Base-by-base conservation (phyloP, 2,329 filamentous ascomycete species). In the Calonectria pteridis region DNA sequence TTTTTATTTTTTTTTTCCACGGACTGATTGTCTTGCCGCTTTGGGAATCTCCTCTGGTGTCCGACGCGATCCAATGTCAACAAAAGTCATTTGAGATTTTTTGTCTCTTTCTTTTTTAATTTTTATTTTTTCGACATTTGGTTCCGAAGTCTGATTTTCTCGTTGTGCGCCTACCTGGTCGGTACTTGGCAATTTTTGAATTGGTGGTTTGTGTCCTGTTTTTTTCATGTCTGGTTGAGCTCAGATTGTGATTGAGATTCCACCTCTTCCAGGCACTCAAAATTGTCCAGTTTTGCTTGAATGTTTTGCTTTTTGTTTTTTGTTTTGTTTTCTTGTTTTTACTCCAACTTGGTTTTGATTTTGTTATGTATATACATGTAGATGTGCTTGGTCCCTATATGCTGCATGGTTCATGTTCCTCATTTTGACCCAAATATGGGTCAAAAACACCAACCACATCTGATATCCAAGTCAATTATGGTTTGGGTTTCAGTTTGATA, bases 1-100 rank as follows among this genome's bases (percentile, higher is more conserved):
- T 55, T 14, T 40, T 26, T 33, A 67, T 63, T 31, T 69, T 63
- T 23, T 69, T 62, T 53, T 37, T 46, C 53, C n/a, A n/a, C n/a
- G n/a, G 31, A 50, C 53, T 63, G 67, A 69, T 69, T 69, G 43
- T 29, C 13, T 43, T 43, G 26, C 67, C 67, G 43, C 55, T 63
- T 65, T 71, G 14, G 68, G 68, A 66, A 28, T 26, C 4, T 20
- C 35, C 13, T 31, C n/a, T 43, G 23, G 40, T 37, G 28, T 20
- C 16, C 20, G 7, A 26, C 28, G n/a, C 35, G 23, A 18, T 31
- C 28, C 23, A 35, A 37, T 16, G n/a, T 26, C 33, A 35, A 26
- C 13, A 26, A 37, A 31, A 20, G 1, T 10, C n/a, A 28, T 26
- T 37, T 35, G 55, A 26, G 20, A 37, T 18, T 23, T 37, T 23